Percentiles rank a stretch among this genome's conserved stretches.
Conservation (phyloP, 1,284 basidiomycete species). For the Puccinia coronata region DNA sequence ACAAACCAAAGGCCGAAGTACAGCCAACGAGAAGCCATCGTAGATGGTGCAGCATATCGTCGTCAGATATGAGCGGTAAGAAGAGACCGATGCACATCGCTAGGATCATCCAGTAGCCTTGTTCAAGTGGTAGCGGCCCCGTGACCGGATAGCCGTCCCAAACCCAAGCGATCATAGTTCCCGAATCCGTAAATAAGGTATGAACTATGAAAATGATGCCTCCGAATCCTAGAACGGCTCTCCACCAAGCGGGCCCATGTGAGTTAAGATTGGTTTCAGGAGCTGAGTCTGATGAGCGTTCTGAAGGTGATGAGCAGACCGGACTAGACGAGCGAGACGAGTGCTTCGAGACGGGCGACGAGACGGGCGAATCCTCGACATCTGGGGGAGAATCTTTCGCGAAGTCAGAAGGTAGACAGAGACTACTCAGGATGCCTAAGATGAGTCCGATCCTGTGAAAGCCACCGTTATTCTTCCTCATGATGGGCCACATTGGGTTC, state of each 20-base stretch:
- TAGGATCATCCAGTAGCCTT: constrained; percentile 71
- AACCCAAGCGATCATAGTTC: constrained; percentile 82
- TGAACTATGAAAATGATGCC: constrained; percentile 75
- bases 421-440: constrained; percentile 57
- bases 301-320: not conserved
- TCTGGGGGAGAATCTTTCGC: not conserved
- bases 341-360: not conserved
- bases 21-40: constrained; percentile 64
- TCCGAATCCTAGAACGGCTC: constrained; percentile 66
- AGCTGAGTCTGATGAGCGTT: constrained; percentile 4
- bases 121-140: constrained; percentile 74
- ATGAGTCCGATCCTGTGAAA: constrained; percentile 71
- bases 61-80: constrained; percentile 23
- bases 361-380: constrained; percentile 14
- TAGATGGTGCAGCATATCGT: constrained; percentile 55
- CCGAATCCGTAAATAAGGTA: constrained; percentile 74
- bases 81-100: constrained; percentile 67
- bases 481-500: constrained; percentile 84
- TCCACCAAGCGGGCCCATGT: constrained; percentile 27
- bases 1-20: constrained; percentile 66
- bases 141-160: constrained; percentile 83
- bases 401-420: constrained; percentile 6
- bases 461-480: constrained; percentile 64
- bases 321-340: constrained; percentile 2
- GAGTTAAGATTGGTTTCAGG: not conserved